Percentiles rank a stretch among this genome's conserved stretches.
phyloP scores from a whole-genome alignment of 805 yeast genomes.

The Wickerhamiella vanderwaltii region DNA sequence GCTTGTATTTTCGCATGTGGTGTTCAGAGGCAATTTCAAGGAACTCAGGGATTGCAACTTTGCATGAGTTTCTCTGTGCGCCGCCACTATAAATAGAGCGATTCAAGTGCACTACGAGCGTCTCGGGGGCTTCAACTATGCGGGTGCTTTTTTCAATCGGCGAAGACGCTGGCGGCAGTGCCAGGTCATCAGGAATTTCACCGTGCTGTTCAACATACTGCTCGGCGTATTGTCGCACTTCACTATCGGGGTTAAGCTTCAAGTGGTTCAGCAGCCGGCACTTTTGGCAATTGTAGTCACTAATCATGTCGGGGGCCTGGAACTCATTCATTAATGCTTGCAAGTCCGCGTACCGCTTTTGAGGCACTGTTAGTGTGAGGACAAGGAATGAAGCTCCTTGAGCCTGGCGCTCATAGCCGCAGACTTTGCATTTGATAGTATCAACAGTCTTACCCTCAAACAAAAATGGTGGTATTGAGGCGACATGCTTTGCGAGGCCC shows the following conservation, averaged over 20 bases:
- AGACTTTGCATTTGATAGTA: constrained; percentile 56
- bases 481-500: constrained; percentile 10
- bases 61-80: constrained; percentile 62
- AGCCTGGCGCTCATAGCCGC: constrained; percentile 50
- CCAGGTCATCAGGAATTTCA: constrained; percentile 24
- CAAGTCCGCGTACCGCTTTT: constrained; percentile 34
- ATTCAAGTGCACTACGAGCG: constrained; percentile 72
- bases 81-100: constrained; percentile 57
- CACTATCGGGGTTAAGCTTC: constrained; percentile 30
- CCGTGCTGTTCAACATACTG: constrained; percentile 20
- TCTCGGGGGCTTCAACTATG: constrained; percentile 53
- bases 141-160: constrained; percentile 52
- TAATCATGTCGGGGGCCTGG: constrained; percentile 58
- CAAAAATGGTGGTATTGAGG: constrained; percentile 51
- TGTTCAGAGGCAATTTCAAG: constrained; percentile 31
- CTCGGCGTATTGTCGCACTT: constrained; percentile 32
- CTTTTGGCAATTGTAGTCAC: constrained; percentile 58
- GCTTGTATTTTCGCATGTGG: constrained; percentile 32
- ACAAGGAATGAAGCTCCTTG: constrained; percentile 52
- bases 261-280: constrained; percentile 43
- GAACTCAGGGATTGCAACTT: constrained; percentile 50
- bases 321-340: constrained; percentile 43
- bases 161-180: constrained; percentile 25
- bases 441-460: constrained; percentile 56
- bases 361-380: constrained; percentile 66